Base-by-base conservation (phyloP, 2,329 filamentous ascomycete species). In the Calonectria ilicicola region DNA sequence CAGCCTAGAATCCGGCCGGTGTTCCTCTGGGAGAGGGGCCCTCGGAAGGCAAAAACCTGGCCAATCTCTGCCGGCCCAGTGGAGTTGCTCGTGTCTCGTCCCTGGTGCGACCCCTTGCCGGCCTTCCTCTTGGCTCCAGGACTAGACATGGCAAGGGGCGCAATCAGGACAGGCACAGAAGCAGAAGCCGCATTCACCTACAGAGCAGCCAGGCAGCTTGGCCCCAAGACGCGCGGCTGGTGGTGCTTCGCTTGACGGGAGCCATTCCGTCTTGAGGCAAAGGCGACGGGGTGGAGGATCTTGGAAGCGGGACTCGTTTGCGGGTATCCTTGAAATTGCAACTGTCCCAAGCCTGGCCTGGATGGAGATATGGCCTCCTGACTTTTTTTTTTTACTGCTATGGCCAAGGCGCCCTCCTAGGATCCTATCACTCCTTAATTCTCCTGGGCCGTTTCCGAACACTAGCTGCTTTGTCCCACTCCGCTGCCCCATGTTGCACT, bases 281-380 rank as follows among this genome's bases (percentile, higher is more conserved):
- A 68, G 44, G 21, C 65, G 21, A 44, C 35, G 47, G 44, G 32
- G 38, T 35, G 66, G 53, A 63, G 65, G 23, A 35, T 64, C 67
- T 65, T 69, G 67, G 67, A 53, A 35, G 60, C 23, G 58, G 44
- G 47, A 46, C 26, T 44, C 62, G 47, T 32, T 35, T 58, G 67
- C 67, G 67, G 67, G 67, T 70, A 65, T 65, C 67, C 60, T 66
- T 70, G 69, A 70, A 74, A 67, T 70, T 67, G 47, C 71, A 72
- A 69, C 53, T 51, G 67, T 60, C 42, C 72, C 67, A 73, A 68
- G 72, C 58, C 72, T 79, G 77, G 72, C 58, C 72, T 79, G 77
- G 70, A 35, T 35, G 32, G 32, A 35, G 32, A 15, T 74, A 78
- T 78, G 77, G 73, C 74, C 75, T 78, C 77, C 75, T 78, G 75